Evolutionary conservation across 2,329 filamentous ascomycete species (phyloP).

Genomic region (Colletotrichum cordylinicola): DNA sequence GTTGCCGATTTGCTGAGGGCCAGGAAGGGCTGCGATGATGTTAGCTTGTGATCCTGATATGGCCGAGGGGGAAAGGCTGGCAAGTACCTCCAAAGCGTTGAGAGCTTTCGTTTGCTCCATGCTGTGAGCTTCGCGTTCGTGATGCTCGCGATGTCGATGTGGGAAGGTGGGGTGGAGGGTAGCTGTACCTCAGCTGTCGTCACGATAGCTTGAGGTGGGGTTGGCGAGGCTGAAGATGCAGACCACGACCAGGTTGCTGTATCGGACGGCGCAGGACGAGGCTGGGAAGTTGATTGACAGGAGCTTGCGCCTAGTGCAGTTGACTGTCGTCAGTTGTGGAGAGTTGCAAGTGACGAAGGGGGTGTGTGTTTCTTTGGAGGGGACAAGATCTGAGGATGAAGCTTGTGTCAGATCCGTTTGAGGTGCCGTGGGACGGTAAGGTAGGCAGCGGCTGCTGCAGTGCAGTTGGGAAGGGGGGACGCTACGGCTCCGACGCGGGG

Average conservation of each 20-base stretch:
- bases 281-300: neutral
- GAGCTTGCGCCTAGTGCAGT: neutral
- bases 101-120: constrained; percentile 80
- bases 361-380: neutral
- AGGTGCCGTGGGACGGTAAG: constrained; percentile 11
- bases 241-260: neutral
- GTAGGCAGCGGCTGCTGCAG: neutral
- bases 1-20: constrained; percentile 86
- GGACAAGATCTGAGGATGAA: constrained; percentile 9
- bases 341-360: neutral
- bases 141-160: neutral
- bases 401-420: constrained; percentile 32
- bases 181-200: neutral
- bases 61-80: neutral
- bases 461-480: neutral
- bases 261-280: neutral
- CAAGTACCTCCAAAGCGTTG: constrained; percentile 64
- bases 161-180: neutral
- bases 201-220: constrained; percentile 1
- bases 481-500: constrained; percentile 11
- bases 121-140: constrained; percentile 21
- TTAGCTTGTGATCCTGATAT: neutral
- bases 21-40: constrained; percentile 78
- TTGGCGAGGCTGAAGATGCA: constrained; percentile 11
- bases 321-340: neutral